Base-by-base conservation (phyloP, 2,329 filamentous ascomycete species). In the Clarireedia homoeocarpa region DNA sequence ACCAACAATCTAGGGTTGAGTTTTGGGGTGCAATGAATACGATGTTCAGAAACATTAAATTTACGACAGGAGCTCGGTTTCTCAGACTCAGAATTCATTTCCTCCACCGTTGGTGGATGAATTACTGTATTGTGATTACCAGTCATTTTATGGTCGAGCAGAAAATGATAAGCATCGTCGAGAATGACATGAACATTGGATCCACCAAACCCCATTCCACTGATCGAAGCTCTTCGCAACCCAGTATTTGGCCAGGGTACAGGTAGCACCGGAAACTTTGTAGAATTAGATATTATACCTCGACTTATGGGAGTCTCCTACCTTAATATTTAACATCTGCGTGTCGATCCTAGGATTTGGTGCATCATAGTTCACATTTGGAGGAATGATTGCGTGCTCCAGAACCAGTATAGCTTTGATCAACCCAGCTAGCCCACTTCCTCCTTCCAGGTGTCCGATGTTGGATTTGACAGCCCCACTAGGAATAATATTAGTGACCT, bases 381-480 rank as follows among this genome's bases (percentile, higher is more conserved):
- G 71, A 12, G 70, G 67, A 23, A 74, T 70, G 6, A 72, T 65
- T 0, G 69, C 69, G 38, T 70, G 69, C 58, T 75, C 72, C 3
- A 75, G 57, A 59, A 71, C 67, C 51, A 75, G 53, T 0, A 69
- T 64, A 2, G 67, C 63, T 57, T 75, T 74, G 51, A 75, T 72
- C 1, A 73, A 53, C 0, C 62, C 65, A 6, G 69, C 66, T 26
- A 73, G 57, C 14, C 71, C 71, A 51, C 64, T 67, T 5, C 66
- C 70, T 12, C 67, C 69, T 55, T 71, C 69, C 15, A 70, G 58
- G 53, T 67, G 65, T 9, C 65, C 65, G 20, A 66, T 38, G 38
- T 73, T 72, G 3, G 70, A 62, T 59, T 74, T 73, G 17, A 72
- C 55, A 38, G 63, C 57, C 2, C 61, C 65, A 36, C 45, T 48